Conservation (phyloP, 345 rosid genomes). For the Ceriops tagal region DNA sequence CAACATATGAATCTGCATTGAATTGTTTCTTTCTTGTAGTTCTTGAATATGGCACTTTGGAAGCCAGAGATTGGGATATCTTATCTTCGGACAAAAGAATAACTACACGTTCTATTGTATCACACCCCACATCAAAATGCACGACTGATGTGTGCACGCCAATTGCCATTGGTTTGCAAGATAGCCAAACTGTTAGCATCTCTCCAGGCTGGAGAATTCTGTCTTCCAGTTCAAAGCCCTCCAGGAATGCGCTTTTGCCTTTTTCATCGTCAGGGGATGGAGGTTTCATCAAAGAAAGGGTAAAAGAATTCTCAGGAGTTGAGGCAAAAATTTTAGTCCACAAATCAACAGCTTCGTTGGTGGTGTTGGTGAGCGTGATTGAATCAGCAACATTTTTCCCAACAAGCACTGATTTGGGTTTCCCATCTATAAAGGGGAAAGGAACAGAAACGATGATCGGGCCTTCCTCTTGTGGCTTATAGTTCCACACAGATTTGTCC, state of each 20-base stretch:
- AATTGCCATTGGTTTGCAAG: conserved; percentile 64
- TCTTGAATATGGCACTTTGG: conserved; percentile 55
- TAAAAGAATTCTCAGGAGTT: conserved; percentile 34
- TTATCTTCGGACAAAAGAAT: conserved; percentile 79
- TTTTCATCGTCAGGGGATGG: conserved; percentile 31
- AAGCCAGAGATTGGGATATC: conserved; percentile 55
- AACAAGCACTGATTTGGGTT: conserved; percentile 53
- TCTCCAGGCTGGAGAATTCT: conserved; percentile 70
- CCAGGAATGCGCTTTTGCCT: conserved; percentile 36
- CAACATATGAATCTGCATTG: conserved; percentile 27
- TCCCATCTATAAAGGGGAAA: conserved; percentile 54
- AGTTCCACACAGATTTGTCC: conserved; percentile 45
- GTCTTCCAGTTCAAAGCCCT: conserved; percentile 57
- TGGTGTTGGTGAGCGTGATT: conserved; percentile 18
- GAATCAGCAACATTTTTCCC: conserved; percentile 61
- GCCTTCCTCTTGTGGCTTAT: conserved; percentile 49
- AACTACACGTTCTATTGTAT: conserved; percentile 54
- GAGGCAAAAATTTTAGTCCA: conserved; percentile 27
- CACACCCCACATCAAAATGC: conserved; percentile 51
- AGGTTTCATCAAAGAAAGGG: conserved; percentile 69
- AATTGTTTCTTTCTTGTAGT: conserved; percentile 47
- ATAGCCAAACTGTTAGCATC: conserved; percentile 61
- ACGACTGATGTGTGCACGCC: conserved; percentile 69
- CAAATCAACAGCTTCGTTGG: conserved; percentile 24
- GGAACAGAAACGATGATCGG: conserved; percentile 64